Conservation (phyloP, 2,329 filamentous ascomycete genomes). For the Alternaria burnsii region DNA sequence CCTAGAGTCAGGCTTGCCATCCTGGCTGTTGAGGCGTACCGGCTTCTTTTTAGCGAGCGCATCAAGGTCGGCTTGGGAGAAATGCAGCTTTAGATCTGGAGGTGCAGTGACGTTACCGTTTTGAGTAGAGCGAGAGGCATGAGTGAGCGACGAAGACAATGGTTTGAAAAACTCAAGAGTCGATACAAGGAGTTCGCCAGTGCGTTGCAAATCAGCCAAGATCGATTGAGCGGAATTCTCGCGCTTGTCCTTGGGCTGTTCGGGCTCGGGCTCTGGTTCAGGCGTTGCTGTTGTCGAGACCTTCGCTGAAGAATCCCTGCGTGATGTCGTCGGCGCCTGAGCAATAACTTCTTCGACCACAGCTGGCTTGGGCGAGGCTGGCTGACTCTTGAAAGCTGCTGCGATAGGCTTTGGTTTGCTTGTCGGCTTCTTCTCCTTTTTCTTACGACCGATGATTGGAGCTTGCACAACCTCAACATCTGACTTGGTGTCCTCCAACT, state of each 20-base stretch:
- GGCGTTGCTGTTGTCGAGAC: slow-evolving; percentile 33
- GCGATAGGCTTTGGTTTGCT: slow-evolving; percentile 36
- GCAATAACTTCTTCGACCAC: slow-evolving; percentile 40
- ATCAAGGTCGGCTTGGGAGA: slow-evolving; percentile 54
- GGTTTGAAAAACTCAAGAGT: slow-evolving; percentile 56
- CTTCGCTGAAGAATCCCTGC: slow-evolving; percentile 30
- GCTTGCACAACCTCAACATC: slow-evolving; percentile 66
- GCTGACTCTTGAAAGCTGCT: slow-evolving; percentile 36
- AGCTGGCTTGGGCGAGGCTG: slow-evolving; percentile 41
- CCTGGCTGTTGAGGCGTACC: slow-evolving; percentile 54
- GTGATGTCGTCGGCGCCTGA: slow-evolving; percentile 26
- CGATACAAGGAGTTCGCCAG: slow-evolving; percentile 49
- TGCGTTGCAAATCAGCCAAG: slow-evolving; percentile 50
- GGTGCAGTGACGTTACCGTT: slow-evolving; percentile 37
- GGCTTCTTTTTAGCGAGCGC: slow-evolving; percentile 65
- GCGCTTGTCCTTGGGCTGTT: slow-evolving; percentile 45
- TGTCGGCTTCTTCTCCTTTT: slow-evolving; percentile 77
- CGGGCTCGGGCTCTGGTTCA: slow-evolving; percentile 34
- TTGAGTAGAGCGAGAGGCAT: slow-evolving; percentile 36
- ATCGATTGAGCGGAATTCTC: slow-evolving; percentile 48
- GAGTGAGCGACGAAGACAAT: slow-evolving; percentile 45
- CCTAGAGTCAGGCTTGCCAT: slow-evolving; percentile 58
- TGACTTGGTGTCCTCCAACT: slow-evolving; percentile 56
- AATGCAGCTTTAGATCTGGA: slow-evolving; percentile 47
- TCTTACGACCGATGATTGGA: slow-evolving; percentile 81